Conservation (phyloP, 1,284 basidiomycete genomes). For the Cutaneotrichosporon sp. region DNA sequence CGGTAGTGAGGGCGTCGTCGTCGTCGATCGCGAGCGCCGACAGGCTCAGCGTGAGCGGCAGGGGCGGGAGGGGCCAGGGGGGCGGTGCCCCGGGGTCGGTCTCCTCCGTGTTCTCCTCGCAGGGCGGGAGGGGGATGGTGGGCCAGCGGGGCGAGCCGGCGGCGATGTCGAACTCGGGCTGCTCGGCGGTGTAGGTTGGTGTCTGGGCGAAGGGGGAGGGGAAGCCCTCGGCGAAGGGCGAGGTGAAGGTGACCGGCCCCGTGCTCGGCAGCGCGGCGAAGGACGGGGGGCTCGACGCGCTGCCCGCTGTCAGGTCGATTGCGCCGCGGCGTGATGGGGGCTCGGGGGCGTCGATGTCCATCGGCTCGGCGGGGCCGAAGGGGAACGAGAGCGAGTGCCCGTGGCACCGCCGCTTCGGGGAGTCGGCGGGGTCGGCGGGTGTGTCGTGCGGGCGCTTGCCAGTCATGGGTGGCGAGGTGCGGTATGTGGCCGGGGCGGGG, state of each 20-base stretch:
- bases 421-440: neutral
- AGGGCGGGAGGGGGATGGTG: neutral
- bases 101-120: neutral
- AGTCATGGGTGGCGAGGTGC: too few species aligned
- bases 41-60: neutral
- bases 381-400: neutral
- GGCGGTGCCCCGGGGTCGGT: neutral
- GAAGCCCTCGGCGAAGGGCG: neutral
- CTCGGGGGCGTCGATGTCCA: neutral
- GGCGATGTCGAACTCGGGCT: neutral
- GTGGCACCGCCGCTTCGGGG: slow-evolving; percentile 1
- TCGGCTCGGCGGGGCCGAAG: neutral
- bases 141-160: neutral
- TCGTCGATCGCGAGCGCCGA: neutral
- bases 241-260: neutral
- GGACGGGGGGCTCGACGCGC: neutral
- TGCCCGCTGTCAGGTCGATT: neutral
- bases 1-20: slow-evolving; percentile 2
- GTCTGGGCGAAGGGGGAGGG: neutral
- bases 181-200: too few species aligned
- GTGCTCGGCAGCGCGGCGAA: neutral
- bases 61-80: neutral
- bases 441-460: neutral
- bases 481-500: too few species aligned
- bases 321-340: neutral